Conservation (phyloP, 1,284 basidiomycete species). For the Laetiporus sulphureus region DNA sequence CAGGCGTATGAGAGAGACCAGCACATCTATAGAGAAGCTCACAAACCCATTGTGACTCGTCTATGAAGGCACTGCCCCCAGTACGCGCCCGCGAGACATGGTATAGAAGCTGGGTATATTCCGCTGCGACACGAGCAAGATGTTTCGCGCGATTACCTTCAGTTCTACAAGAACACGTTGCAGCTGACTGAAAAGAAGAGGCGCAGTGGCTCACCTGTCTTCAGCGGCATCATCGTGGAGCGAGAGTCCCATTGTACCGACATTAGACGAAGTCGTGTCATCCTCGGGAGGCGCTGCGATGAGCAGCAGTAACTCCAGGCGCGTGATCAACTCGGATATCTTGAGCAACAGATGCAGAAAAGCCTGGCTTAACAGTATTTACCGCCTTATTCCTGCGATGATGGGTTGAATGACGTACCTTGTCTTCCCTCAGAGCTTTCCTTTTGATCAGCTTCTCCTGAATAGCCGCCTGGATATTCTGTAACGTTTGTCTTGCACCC, state of each 20-base stretch:
- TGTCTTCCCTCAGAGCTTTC: constrained; percentile 73
- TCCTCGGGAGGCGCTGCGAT: constrained; percentile 50
- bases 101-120: constrained; percentile 92
- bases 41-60: constrained; percentile 83
- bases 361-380: constrained; percentile 39
- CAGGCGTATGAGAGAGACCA: constrained; percentile 7
- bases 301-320: constrained; percentile 76
- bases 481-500: constrained; percentile 61
- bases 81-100: constrained; percentile 76
- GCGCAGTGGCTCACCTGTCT: constrained; percentile 29
- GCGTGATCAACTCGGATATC: constrained; percentile 80
- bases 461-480: constrained; percentile 64
- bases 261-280: constrained; percentile 25
- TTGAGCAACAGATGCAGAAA: constrained; percentile 81
- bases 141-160: constrained; percentile 74
- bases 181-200: not conserved
- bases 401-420: constrained; percentile 37
- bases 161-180: constrained; percentile 30
- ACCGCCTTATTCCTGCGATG: constrained; percentile 1
- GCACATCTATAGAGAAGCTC: constrained; percentile 17
- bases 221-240: constrained; percentile 24
- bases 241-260: constrained; percentile 25
- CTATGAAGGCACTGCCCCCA: constrained; percentile 72
- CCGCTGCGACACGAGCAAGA: constrained; percentile 78
- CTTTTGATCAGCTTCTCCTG: constrained; percentile 73